These are phyloP conservation scores for Phytophthora parvispora DNA, from an alignment of 352 stramenopile genomes.

Conservation along the genomic window DNA sequence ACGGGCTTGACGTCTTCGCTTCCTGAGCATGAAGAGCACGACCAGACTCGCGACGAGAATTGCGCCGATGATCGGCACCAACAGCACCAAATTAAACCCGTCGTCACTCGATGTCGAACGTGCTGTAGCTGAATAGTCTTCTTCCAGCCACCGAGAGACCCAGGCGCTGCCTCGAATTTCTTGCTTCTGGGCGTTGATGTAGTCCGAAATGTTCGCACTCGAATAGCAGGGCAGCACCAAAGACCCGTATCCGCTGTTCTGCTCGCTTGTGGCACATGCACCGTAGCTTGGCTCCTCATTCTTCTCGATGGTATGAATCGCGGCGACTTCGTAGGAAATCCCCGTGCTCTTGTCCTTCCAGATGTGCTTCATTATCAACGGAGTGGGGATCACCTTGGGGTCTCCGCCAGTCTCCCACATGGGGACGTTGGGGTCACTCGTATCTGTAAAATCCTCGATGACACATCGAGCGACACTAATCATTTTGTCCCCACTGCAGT, in stretches of 20 bases:
- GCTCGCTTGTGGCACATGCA: too few relatives aligned
- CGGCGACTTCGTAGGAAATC: slow-evolving; percentile 13
- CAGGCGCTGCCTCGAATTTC: slow-evolving; percentile 1
- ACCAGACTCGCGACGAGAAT: slow-evolving; percentile 1
- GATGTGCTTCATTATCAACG: slow-evolving; percentile 3
- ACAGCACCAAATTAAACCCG: slow-evolving; percentile 14
- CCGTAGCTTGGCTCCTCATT: slow-evolving; percentile 27
- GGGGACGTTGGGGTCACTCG: slow-evolving; percentile 4
- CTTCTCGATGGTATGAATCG: slow-evolving; percentile 19
- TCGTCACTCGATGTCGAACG: not conserved
- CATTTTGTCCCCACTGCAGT: slow-evolving; percentile 25
- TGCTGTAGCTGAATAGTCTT: slow-evolving; percentile 6
- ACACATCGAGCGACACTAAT: slow-evolving; percentile 21
- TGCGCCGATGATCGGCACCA: slow-evolving; percentile 17
- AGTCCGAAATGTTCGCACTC: not conserved
- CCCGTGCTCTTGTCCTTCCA: slow-evolving; percentile 16
- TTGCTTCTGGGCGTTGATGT: slow-evolving; percentile 18
- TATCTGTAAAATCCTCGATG: slow-evolving; percentile 11
- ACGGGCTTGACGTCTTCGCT: not conserved
- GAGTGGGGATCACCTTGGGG: slow-evolving; percentile 9
- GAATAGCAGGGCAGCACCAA: slow-evolving; percentile 38
- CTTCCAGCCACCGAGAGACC: slow-evolving; percentile 37
- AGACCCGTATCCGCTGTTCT: slow-evolving; percentile 26
- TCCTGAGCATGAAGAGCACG: slow-evolving; percentile 1
- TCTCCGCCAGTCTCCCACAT: slow-evolving; percentile 33